Base-by-base conservation (phyloP, 192 early-diverging fungal species). In the Chytriomyces sp. region DNA sequence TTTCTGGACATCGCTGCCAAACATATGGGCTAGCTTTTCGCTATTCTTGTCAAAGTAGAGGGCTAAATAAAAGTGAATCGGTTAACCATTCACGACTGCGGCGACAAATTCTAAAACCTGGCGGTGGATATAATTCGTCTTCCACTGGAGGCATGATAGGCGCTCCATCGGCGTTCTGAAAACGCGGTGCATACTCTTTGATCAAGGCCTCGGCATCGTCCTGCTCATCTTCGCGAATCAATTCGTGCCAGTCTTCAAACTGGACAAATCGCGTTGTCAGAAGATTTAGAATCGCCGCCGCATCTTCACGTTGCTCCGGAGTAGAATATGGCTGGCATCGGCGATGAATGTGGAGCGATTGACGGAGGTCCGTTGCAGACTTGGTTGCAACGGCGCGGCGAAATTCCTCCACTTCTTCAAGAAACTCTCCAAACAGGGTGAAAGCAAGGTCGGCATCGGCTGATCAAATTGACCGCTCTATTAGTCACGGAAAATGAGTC, bases 1-100 rank as follows among this genome's bases (percentile, higher is more conserved):
- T 1, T 70, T 78, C 14, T 82, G 66, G 44, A 91, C 80, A 31
- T 86, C 82, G 38, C 89, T 91, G 26, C 87, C 81, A 79, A 89
- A 98, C 95, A 98, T 98, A 38, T 89, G 87, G 17, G 89, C 76
- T 26, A 96, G 83, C 58, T 87, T 89, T 56, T 92, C 91, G n/a
- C 91, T 85, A 26, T 90, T 88, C 64, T 96, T 93, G 84, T 98
- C 96, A 84, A 94, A 98, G 83, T 96, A 96, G 12, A 98, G 84
- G 4, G 91, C 86, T 75, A 83, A 76, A 44, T 57, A 49, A 22
- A 85, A 82, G 32, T 85, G 82, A 34, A 75, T 82, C 49, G 52
- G 39, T 30, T n/a, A 72, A 39, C 4, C 0, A 32, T 4, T 1
- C 31, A 3, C 14, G 14, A 14, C 5, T n/a, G 33, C 0, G n/a